Conservation (phyloP, 805 yeast genomes). For the Kluyveromyces lactis region DNA sequence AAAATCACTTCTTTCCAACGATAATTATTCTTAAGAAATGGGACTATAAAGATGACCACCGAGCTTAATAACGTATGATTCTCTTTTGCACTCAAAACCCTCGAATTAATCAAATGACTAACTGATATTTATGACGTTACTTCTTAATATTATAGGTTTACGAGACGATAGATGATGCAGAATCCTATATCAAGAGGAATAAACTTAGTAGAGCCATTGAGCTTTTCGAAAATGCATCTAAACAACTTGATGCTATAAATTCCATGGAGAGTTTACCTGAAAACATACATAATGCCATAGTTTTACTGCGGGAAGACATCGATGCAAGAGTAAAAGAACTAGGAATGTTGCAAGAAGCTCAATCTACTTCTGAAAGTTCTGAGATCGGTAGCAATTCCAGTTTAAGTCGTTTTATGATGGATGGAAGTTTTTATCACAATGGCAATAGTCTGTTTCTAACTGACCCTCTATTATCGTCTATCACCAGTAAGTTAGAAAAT, state of each 20-base stretch:
- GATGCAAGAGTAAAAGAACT: slow-evolving; percentile 27
- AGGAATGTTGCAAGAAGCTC: slow-evolving; percentile 19
- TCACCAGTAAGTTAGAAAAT: slow-evolving; percentile 2
- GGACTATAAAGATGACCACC: too few species aligned
- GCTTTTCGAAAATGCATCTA: slow-evolving; percentile 22
- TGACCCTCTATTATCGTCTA: slow-evolving; percentile 3
- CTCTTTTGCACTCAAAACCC: too few species aligned
- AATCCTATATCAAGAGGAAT: slow-evolving; percentile 36
- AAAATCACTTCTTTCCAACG: too few species aligned
- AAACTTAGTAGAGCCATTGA: slow-evolving; percentile 35
- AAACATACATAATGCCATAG: slow-evolving; percentile 28
- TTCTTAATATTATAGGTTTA: too few species aligned
- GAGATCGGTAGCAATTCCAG: not conserved
- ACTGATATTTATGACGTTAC: too few species aligned
- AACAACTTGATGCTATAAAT: slow-evolving; percentile 7
- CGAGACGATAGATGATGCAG: slow-evolving; percentile 45
- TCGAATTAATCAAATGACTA: too few species aligned
- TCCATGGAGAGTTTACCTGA: slow-evolving; percentile 22
- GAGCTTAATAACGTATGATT: too few species aligned
- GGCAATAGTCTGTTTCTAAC: not conserved
- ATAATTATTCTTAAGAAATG: too few species aligned
- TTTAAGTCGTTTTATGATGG: not conserved
- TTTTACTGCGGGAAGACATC: slow-evolving; percentile 25
- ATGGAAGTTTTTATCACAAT: not conserved
- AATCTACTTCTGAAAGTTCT: not conserved